Base-by-base conservation (phyloP, 2,329 filamentous ascomycete species). In the Leptographium galeiforme region DNA sequence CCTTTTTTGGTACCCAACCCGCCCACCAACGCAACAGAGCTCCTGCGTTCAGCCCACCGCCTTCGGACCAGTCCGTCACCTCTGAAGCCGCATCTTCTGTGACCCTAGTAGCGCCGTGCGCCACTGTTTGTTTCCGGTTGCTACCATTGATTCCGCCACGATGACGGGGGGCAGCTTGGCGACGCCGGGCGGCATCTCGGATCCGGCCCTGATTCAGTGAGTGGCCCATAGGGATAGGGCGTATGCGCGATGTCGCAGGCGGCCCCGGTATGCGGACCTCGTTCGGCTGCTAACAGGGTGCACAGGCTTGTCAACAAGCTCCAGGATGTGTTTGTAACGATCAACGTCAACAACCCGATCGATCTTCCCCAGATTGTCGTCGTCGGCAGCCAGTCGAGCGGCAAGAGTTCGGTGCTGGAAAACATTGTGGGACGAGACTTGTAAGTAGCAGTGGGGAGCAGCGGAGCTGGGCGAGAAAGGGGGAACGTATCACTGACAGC, bases 351-450 rank as follows among this genome's bases (percentile, higher is more conserved):
- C 80, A 98, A 98, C 72, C 93, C 93, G 58, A 98, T 98, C 77
- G 93, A 98, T 75, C 74, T 98, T 59, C 93, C 93, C 53, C 93
- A 98, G 75, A 98, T 98, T 68, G 91, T 86, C 62, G 93, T 98
- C 61, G 93, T 98, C 55, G 93, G 93, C 66, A 96, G 90, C 70
- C 93, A 98, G 75, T 98, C 93, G 19, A 96, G 91, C 70, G 93
- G 93, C 73, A 98, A 98, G 83, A 96, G 89, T 78, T 98, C 93
- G 18, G 93, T 98, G 62, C 73, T 98, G 64, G 93, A 98, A 72
- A 98, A 98, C 67, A 98, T 98, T 65, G 93, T 98, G 55, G 93
- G 93, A 56, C 82, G 93, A 76, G 93, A 98, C 73, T 98, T 98
- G 91, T 97, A 18, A 48, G 45, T 18, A 25, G 2, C n/a, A 16